Conservation (phyloP, 2,329 filamentous ascomycete species). For the Fusarium sp. region DNA sequence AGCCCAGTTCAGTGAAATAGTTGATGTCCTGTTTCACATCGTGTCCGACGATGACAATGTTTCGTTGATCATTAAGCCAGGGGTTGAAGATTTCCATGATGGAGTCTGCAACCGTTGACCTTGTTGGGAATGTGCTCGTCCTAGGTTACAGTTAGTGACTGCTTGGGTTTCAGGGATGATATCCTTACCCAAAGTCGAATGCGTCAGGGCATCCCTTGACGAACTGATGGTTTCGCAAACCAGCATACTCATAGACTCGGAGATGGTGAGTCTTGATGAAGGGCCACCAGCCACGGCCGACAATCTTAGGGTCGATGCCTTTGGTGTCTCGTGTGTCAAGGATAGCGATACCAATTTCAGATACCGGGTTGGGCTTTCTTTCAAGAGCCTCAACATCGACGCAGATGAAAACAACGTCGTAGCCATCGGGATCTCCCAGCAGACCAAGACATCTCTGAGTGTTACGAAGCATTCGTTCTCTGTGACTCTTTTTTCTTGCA, state of each 20-base stretch:
- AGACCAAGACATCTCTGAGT: conserved; percentile 79
- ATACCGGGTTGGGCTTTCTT: conserved; percentile 71
- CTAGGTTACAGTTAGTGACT: conserved; percentile 46
- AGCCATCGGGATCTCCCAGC: conserved; percentile 4
- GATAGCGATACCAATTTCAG: conserved; percentile 86
- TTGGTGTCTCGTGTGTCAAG: conserved; percentile 75
- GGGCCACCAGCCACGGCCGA: conserved; percentile 74
- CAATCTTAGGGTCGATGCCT: conserved; percentile 67
- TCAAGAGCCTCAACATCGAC: conserved; percentile 90
- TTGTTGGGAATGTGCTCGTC: conserved; percentile 55
- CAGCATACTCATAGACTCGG: conserved; percentile 75
- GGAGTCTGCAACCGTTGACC: conserved; percentile 48
- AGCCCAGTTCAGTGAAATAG: conserved; percentile 74
- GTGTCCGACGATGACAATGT: conserved; percentile 84
- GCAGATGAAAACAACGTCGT: conserved; percentile 72
- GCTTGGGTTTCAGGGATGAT: background rate
- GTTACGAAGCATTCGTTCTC: conserved; percentile 69
- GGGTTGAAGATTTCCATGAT: conserved; percentile 54
- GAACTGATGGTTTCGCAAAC: conserved; percentile 74
- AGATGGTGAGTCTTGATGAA: conserved; percentile 80
- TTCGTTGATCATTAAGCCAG: conserved; percentile 51
- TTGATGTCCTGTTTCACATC: conserved; percentile 74
- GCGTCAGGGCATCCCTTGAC: conserved; percentile 78
- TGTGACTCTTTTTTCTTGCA: conserved; percentile 61
- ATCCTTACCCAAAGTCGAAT: conserved; percentile 80